A percentile compares a stretch with the other conserved stretches of the same genome.
Evolutionary conservation across 352 stramenopile species (phyloP).

Genomic region (Globisporangium megalacanthum): DNA sequence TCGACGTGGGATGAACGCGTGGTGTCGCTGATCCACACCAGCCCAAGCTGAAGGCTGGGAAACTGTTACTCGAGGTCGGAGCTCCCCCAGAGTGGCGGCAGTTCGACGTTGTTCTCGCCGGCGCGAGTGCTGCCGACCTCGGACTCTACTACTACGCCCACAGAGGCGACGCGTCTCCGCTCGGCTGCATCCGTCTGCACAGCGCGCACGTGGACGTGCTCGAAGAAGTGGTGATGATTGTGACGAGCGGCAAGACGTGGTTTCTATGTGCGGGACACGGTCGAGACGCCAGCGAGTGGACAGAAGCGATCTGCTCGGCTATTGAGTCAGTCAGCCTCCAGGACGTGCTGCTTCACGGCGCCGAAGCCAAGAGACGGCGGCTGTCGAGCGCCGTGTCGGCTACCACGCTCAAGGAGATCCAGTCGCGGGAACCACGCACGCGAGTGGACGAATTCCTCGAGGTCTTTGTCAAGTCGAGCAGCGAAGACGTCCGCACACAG

Average conservation of each 20-base stretch:
- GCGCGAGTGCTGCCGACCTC: conserved; percentile 39
- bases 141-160: conserved; percentile 65
- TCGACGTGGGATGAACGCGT: background rate
- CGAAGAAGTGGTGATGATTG: conserved; percentile 74
- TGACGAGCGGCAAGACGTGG: conserved; percentile 73
- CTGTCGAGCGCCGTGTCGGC: conserved; percentile 38
- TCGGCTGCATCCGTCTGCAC: conserved; percentile 54
- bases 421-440: conserved; percentile 40
- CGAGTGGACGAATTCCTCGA: conserved; percentile 71
- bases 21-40: conserved; percentile 8
- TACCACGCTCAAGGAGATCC: conserved; percentile 51
- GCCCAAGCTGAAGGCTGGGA: conserved; percentile 58
- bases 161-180: conserved; percentile 29
- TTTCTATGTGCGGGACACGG: conserved; percentile 65
- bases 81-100: conserved; percentile 45
- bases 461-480: conserved; percentile 51
- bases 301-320: conserved; percentile 45
- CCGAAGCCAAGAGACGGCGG: conserved; percentile 19
- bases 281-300: conserved; percentile 56
- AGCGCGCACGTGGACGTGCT: conserved; percentile 64
- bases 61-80: conserved; percentile 54
- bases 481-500: conserved; percentile 42
- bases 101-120: conserved; percentile 62
- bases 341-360: conserved; percentile 13
- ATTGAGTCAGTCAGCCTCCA: conserved; percentile 41